Base-by-base conservation (phyloP, 1,139 yeast species). In the Eremothecium sinecaudum region DNA sequence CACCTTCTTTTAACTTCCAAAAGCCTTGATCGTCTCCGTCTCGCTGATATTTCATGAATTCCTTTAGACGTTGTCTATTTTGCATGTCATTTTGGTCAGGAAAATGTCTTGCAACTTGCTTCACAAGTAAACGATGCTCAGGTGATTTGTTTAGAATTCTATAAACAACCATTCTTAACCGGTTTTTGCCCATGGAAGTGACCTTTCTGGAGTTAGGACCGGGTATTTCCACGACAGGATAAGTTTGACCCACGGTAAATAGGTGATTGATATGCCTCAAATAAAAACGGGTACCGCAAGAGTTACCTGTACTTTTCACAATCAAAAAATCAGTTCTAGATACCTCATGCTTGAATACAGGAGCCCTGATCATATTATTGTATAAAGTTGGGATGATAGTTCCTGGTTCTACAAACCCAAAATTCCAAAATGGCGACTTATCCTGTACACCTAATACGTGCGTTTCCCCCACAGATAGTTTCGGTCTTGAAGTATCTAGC, bases 51-150 rank as follows among this genome's bases (percentile, higher is more conserved):
- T 87, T 97, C 99, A 92, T 92, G 48, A 92, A 92, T 59, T 92
- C 99, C 57, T 92, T 92, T 41, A 92, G 69, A 42, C 96, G 68
- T 60, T 90, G 97, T 48, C 98, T 71, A 52, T 86, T 90, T 58
- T 92, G 99, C 86, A 90, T 87, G 53, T 90, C 97, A 53, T 82
- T 87, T 56, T 87, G 97, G 48, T 87, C 97, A 0, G 98, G 98
- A 53, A 92, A 92, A 62, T 90, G 97, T 35, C 73, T 73, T 0
- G 94, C 79, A 16, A 92, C 83, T 47, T 92, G 97, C 44, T 79
- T 79, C 3, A 92, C 94, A 5, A 83, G 69, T 28, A 92, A 69
- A 34, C 97, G 67, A 27, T 82, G 78, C 29, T 75, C 73, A 2
- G 81, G 80, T 33, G 72, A 77, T 45, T 76, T 75, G 56, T 87